phyloP scores from a whole-genome alignment of 352 stramenopile genomes.

The Halophytophthora polymorphica region DNA sequence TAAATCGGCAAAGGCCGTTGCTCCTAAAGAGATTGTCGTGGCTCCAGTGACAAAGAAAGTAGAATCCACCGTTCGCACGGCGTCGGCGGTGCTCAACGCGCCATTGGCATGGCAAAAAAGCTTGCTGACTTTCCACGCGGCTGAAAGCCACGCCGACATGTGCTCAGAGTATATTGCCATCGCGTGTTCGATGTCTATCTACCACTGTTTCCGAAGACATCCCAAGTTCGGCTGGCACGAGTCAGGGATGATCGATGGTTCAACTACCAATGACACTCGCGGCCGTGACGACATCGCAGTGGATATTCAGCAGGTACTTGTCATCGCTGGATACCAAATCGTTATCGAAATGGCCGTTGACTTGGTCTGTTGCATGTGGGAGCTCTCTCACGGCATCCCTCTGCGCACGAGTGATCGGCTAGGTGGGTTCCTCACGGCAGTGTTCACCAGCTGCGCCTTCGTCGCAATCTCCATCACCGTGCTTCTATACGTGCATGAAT shows the following conservation, averaged over 20 bases:
- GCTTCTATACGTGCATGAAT: not conserved
- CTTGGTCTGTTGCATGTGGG: constrained; percentile 17
- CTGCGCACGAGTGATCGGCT: constrained; percentile 7
- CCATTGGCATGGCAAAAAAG: not conserved
- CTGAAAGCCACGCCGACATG: constrained; percentile 27
- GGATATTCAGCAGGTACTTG: not conserved
- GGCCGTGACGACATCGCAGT: not conserved
- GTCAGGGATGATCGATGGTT: too few relatives aligned
- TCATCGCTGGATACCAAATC: constrained; percentile 10
- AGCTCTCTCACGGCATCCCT: constrained; percentile 21
- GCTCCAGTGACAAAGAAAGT: not conserved
- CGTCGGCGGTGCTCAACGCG: not conserved
- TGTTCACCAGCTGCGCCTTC: constrained; percentile 11
- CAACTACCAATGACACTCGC: too few relatives aligned
- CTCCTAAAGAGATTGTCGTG: too few relatives aligned
- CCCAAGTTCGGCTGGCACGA: constrained; percentile 17
- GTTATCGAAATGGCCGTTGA: constrained; percentile 26
- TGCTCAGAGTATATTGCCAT: constrained; percentile 42
- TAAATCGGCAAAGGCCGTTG: too few relatives aligned
- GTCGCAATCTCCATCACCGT: constrained; percentile 1
- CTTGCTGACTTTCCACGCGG: constrained; percentile 16
- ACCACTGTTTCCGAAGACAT: constrained; percentile 18
- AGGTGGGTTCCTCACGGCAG: constrained; percentile 9
- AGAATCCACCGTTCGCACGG: not conserved
- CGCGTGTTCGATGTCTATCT: constrained; percentile 25